Evolutionary conservation across 495 filamentous ascomycete species (phyloP), one percentile per base, ranked within the genome.

Genomic region (Penicillium taxi): DNA sequence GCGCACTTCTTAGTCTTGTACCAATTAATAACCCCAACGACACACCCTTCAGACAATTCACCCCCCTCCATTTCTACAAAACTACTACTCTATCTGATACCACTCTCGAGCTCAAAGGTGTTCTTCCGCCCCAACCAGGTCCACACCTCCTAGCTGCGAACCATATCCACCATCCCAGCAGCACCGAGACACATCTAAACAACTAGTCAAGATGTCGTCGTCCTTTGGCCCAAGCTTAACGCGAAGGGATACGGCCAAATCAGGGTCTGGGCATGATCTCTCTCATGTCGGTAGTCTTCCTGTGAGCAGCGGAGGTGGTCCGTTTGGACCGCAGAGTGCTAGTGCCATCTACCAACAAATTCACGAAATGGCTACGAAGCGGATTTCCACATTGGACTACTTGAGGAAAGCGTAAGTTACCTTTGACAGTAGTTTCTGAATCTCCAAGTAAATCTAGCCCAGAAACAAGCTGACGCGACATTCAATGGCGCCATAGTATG

Each of bases 301-400:
- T 6, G 47, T 60, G 13, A 47, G 47, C 1, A 57, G 55, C 23
- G 61, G 53, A 15, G 58, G 56, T 9, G 60, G 63, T n/a, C 34
- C 55, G 15, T 57, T 67, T 30, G 62, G 72, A n/a, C 69, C 70
- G 9, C 72, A 75, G 42, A 84, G 78, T 51, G 82, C 83, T 11
- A 66, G 73, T 29, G 64, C 68, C 22, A 69, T 82, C 26, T 89
- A 86, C 56, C 81, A 87, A 55, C 84, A 93, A 41, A 85, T 99
- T 26, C 83, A 91, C 29, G 89, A 96, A 20, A 77, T 82, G 55
- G 81, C 84, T 6, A 80, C 84, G 14, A 99, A 96, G 68, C 73
- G 91, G 45, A 94, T 96, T 65, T 86, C 88, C n/a, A 99, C 93
- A 0, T 55, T 99, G 18, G 86, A 93, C 50, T 99, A 96, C 48